Conservation (phyloP, 75 land plant genomes). For the Chamaecyparis obtusa region DNA sequence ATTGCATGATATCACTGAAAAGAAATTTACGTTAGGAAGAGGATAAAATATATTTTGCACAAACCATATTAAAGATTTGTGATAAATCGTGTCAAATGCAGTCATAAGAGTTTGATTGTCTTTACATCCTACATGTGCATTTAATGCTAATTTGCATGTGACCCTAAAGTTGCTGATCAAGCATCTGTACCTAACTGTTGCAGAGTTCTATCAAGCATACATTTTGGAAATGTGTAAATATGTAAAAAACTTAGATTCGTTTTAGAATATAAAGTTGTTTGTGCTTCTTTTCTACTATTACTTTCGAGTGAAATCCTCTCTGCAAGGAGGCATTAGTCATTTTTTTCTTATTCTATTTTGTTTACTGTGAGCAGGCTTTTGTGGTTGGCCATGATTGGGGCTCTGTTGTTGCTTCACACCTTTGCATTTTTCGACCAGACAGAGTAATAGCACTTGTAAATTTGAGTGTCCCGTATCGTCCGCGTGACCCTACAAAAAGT, state of each 20-base stretch:
- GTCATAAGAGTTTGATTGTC: not conserved
- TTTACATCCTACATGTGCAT: not conserved
- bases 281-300: not conserved
- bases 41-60: not conserved
- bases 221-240: not conserved
- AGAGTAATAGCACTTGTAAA: slow-evolving; percentile 34
- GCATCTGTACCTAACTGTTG: not conserved
- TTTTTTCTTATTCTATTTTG: not conserved
- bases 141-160: not conserved
- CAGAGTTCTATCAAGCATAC: not conserved
- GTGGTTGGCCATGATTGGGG: slow-evolving; percentile 42
- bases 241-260: not conserved
- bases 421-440: slow-evolving; percentile 43
- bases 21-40: not conserved
- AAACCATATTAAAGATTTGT: not conserved
- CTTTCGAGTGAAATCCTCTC: not conserved
- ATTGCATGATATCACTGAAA: not conserved
- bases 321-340: not conserved
- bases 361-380: slow-evolving; percentile 17
- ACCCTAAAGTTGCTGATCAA: slow-evolving; percentile 5
- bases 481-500: slow-evolving; percentile 16
- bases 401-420: slow-evolving; percentile 18
- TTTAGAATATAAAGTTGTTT: not conserved
- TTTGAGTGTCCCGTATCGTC: slow-evolving; percentile 35
- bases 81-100: not conserved